Conservation (phyloP, 306 rosid genomes). For the Vigna hirtella region DNA sequence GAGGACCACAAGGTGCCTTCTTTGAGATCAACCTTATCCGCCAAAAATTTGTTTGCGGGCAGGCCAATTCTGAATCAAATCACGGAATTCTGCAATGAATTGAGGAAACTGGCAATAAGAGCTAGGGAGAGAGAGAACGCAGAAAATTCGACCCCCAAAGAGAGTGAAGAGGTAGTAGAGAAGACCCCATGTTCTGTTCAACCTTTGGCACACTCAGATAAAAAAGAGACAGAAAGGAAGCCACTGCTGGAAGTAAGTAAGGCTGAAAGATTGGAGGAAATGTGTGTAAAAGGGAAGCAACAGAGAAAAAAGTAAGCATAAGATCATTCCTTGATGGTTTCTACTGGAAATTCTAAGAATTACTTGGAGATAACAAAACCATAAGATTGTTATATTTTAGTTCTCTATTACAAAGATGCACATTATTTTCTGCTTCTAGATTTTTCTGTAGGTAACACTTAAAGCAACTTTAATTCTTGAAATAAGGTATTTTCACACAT, state of each 20-base stretch:
- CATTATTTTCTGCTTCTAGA: not conserved
- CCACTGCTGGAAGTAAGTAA: constrained; percentile 61
- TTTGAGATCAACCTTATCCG: constrained; percentile 79
- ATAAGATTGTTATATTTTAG: no score
- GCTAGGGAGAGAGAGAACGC: constrained; percentile 67
- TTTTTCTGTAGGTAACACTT: not conserved
- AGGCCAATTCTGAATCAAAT: constrained; percentile 86
- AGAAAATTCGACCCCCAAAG: constrained; percentile 43
- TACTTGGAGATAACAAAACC: constrained; percentile 1
- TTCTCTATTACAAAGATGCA: no score
- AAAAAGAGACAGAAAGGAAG: constrained; percentile 63
- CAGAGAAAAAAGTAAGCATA: constrained; percentile 65
- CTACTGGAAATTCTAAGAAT: not conserved
- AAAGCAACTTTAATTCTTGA: not conserved
- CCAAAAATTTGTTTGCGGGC: constrained; percentile 74
- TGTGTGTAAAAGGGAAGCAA: constrained; percentile 55
- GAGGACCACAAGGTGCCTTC: constrained; percentile 54
- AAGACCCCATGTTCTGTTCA: constrained; percentile 41
- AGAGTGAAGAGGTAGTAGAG: constrained; percentile 46
- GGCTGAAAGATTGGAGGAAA: constrained; percentile 51
- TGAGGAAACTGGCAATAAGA: constrained; percentile 80
- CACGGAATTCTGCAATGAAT: constrained; percentile 85
- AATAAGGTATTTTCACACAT: not conserved
- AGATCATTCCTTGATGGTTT: not conserved
- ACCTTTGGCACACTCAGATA: constrained; percentile 53